Evolutionary conservation across 1,139 yeast species (phyloP), one percentile per base, ranked within the genome.

Genomic region (Kazachstania sp.): DNA sequence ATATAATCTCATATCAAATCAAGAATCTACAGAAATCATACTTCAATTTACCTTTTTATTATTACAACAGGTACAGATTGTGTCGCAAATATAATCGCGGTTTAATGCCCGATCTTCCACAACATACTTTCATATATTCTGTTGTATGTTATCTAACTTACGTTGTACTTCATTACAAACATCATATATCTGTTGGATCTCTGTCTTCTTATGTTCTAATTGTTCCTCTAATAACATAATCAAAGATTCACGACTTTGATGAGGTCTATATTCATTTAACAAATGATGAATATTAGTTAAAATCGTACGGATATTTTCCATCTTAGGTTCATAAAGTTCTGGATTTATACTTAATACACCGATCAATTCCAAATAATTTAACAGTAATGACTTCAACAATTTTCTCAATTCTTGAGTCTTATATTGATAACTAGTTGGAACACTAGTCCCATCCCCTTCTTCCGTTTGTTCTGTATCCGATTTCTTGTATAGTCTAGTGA

Each of bases 181-280:
- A 26, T 60, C 63, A 38, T 78, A 75, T 29, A 81, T 78, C 36
- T 70, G 65, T 26, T 63, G 64, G n/a, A 80, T 79, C 55, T 81
- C 86, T 9, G 61, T 59, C 50, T 66, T 69, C 55, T 81, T 81
- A 39, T 69, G 64, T 43, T 74, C 79, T 28, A 83, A 73, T 58
- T 81, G 84, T 46, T 79, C 81, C 58, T 77, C 80, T 63, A 87
- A 69, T 47, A 85, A 68, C 74, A 82, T 72, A 43, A 85, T 82
- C 54, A 87, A 73, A 50, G 87, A 81, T 58, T 87, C 95, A 41
- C 95, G 72, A 7, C 90, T 81, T 61, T 87, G 96, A 63, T 87
- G 95, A 0, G 95, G 95, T 49, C 95, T 71, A 65, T 86, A 87
- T 47, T 86, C 86, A 64, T 87, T 87, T 51, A 87, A 68, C 46